Percentiles rank a stretch among this genome's conserved stretches.
Evolutionary conservation across 2,329 filamentous ascomycete genomes (phyloP).

Genomic region (Penicillium janthinellum): DNA sequence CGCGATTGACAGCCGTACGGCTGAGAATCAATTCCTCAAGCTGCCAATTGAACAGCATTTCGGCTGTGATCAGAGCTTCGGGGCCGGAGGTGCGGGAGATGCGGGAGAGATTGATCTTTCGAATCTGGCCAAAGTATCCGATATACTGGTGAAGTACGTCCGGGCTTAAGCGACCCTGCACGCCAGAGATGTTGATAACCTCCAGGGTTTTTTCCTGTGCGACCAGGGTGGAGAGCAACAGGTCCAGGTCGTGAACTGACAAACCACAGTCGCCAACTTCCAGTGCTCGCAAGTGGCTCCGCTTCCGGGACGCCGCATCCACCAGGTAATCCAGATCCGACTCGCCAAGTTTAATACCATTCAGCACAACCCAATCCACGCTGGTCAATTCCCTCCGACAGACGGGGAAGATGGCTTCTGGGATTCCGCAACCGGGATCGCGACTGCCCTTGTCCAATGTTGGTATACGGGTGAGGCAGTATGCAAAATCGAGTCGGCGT

Average conservation of each 20-base stretch:
- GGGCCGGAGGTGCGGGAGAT: conserved; percentile 64
- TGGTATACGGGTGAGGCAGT: conserved; percentile 60
- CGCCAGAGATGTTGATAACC: conserved; percentile 66
- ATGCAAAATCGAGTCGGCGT: conserved; percentile 66
- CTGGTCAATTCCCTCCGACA: conserved; percentile 68
- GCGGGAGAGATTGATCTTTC: conserved; percentile 67
- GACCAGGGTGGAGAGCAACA: conserved; percentile 65
- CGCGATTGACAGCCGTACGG: conserved; percentile 62
- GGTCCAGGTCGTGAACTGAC: conserved; percentile 53
- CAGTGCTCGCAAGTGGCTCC: conserved; percentile 66
- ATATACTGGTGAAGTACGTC: conserved; percentile 67
- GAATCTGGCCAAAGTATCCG: conserved; percentile 66
- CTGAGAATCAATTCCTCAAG: conserved; percentile 67
- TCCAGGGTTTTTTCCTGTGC: conserved; percentile 69
- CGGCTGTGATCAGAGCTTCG: conserved; percentile 65
- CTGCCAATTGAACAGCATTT: conserved; percentile 67
- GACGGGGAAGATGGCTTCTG: conserved; percentile 68
- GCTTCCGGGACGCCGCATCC: conserved; percentile 66
- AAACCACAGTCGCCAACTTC: conserved; percentile 66
- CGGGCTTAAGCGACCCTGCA: conserved; percentile 65
- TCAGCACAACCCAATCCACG: conserved; percentile 70
- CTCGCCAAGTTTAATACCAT: conserved; percentile 69
- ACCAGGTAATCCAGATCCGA: conserved; percentile 68
- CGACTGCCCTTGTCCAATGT: conserved; percentile 52
- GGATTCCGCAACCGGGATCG: conserved; percentile 68